Conservation (phyloP, 176 grass and related monocot species). For the Rhynchospora breviuscula region DNA sequence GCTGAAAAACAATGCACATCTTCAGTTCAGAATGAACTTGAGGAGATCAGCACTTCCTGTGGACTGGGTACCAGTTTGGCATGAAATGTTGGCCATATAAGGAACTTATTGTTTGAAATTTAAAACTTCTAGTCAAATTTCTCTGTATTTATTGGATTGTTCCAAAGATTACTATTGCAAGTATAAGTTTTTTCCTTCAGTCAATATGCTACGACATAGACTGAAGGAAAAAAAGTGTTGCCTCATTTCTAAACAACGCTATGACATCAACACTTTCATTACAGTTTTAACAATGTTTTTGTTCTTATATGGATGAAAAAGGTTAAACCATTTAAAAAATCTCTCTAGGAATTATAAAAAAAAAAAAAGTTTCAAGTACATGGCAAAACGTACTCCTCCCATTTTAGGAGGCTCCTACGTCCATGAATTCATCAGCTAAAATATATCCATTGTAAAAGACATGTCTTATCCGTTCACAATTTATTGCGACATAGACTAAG, state of each 20-base stretch:
- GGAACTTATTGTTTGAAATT: neutral
- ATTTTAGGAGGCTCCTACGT: neutral
- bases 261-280: neutral
- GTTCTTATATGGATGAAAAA: neutral
- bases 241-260: neutral
- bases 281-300: neutral
- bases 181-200: neutral
- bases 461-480: conserved; percentile 21
- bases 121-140: conserved; percentile 10
- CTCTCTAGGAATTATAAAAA: neutral
- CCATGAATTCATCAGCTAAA: neutral
- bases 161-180: neutral
- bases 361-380: neutral
- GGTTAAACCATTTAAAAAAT: neutral
- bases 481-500: neutral
- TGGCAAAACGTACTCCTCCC: neutral
- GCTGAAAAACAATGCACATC: neutral
- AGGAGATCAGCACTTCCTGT: neutral
- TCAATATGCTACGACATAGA: neutral
- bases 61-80: neutral
- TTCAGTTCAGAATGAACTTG: neutral
- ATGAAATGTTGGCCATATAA: neutral
- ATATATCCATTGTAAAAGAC: neutral
- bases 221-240: too few species aligned
- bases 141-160: neutral